Percentiles rank a stretch among this genome's conserved stretches.
These are phyloP conservation scores for Kuraishia cidri DNA, from an alignment of 805 yeast genomes.

Conservation along the genomic window DNA sequence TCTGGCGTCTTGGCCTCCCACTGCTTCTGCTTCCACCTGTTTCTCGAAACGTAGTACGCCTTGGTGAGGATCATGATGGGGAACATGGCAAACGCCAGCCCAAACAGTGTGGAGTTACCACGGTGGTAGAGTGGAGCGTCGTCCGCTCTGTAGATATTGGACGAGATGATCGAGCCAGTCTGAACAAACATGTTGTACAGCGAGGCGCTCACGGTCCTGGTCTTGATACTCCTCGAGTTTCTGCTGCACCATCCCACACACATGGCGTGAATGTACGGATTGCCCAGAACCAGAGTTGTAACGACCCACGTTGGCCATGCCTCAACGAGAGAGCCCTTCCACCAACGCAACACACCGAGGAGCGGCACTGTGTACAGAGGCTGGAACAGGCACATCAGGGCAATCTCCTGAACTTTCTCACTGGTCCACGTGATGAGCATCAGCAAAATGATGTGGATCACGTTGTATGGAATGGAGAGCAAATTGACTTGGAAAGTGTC, in stretches of 20 bases:
- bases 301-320: conserved; percentile 6
- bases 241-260: conserved; percentile 49
- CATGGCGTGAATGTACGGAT: conserved; percentile 36
- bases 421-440: conserved; percentile 21
- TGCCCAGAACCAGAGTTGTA: conserved; percentile 17
- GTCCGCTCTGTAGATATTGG: conserved; percentile 43
- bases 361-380: conserved; percentile 9
- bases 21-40: conserved; percentile 23
- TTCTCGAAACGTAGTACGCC: conserved; percentile 26
- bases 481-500: conserved; percentile 36
- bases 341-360: conserved; percentile 7
- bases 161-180: conserved; percentile 35
- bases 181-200: conserved; percentile 51
- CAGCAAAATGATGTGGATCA: conserved; percentile 21
- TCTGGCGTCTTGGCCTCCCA: conserved; percentile 41
- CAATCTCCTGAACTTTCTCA: conserved; percentile 18
- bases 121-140: conserved; percentile 48
- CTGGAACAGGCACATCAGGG: conserved; percentile 6
- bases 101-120: conserved; percentile 37
- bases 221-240: conserved; percentile 50
- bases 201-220: conserved; percentile 52
- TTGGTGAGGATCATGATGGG: conserved; percentile 18
- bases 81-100: conserved; percentile 20
- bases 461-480: conserved; percentile 34
- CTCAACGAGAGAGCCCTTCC: conserved; percentile 2